A percentile compares a stretch with the other conserved stretches of the same genome.
Evolutionary conservation across 331 rosid species (phyloP).

Genomic region (Rosa hybrid): DNA sequence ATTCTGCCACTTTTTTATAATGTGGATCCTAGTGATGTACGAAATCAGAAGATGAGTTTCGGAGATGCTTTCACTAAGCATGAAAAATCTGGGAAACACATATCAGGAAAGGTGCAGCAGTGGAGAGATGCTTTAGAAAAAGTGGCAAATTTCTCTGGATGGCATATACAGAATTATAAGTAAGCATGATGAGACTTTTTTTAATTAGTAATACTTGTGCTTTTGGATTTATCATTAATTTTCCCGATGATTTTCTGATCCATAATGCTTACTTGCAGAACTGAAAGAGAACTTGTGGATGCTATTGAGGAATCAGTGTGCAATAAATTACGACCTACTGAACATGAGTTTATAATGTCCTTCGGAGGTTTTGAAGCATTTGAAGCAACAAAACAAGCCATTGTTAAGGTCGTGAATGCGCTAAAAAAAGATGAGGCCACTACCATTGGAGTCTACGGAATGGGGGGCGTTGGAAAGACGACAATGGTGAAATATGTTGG

Average conservation of each 20-base stretch:
- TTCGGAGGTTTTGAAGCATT: too few relatives aligned
- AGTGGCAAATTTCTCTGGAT: not conserved
- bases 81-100: not conserved
- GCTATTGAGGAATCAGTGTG: too few relatives aligned
- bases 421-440: not conserved
- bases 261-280: not conserved
- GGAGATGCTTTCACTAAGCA: not conserved
- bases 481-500: too few relatives aligned
- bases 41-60: not conserved
- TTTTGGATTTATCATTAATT: too few relatives aligned
- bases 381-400: not conserved
- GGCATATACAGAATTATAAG: not conserved
- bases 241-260: too few relatives aligned
- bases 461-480: too few relatives aligned
- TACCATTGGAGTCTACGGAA: not conserved
- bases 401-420: not conserved
- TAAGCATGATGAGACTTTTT: not conserved
- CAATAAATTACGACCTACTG: too few relatives aligned
- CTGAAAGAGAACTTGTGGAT: not conserved
- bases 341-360: not conserved
- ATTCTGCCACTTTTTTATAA: not conserved
- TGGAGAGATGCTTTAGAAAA: not conserved
- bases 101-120: not conserved
- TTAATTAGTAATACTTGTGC: not conserved
- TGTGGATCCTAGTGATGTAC: not conserved